Base-by-base conservation (phyloP, 2,329 filamentous ascomycete species). In the Scolecobasidium constrictum region DNA sequence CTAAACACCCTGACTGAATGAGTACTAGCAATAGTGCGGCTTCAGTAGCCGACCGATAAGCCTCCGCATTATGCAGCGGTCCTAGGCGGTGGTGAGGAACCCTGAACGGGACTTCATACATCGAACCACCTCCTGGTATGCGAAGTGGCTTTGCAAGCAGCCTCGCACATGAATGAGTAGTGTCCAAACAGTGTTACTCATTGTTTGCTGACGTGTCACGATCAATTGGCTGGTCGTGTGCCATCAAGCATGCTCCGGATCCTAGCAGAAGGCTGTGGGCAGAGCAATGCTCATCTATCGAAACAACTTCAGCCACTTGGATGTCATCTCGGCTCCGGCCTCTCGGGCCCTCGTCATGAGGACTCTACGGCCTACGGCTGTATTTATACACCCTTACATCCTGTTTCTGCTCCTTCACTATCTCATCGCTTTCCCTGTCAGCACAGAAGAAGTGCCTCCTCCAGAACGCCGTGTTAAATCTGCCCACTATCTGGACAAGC, bases 261-360 rank as follows among this genome's bases (percentile, higher is more conserved):
- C 45, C 45, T 47, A 47, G 45, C 34, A 44, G 44, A 46, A 48
- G 45, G 46, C 46, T 46, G 36, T 44, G 42, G 46, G 46, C 36
- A 47, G 46, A 47, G 43, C 46, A 46, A 35, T 48, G 45, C 46
- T 48, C 40, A 46, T 12, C 46, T 48, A 28, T 48, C 39, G 22
- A 48, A 48, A 47, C 46, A 47, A 41, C 45, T 41, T 47, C 38
- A 45, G 42, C 45, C 20, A 28, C 42, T 45, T 46, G 16, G 35
- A 46, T 40, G 21, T 26, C 21, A 45, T 47, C 45, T 45, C 36
- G 31, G 33, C 45, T 45, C 40, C 36, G 35, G 41, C 21, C 45
- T 47, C 45, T 47, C 34, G 28, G 28, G 23, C 7, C 28, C 42
- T 45, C 42, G 42, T 38, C 36, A 42, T 46, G 21, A 15, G 36